A percentile compares a stretch with the other conserved stretches of the same genome.
Evolutionary conservation across 164 flowering plant species (phyloP).

Genomic region (Umbellularia californica): DNA sequence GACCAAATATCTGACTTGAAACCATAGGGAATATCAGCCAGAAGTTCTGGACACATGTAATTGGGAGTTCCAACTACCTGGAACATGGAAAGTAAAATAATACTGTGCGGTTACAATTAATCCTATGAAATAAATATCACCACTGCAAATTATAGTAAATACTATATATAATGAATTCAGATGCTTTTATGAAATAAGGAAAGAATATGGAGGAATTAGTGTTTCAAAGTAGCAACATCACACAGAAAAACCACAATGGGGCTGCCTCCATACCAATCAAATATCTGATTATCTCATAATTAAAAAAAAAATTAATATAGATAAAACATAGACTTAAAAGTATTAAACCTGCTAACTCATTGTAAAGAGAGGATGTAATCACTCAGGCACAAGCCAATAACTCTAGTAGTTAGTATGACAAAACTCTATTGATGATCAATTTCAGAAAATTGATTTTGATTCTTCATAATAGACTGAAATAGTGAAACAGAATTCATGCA

Average conservation of each 20-base stretch:
- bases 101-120: neutral
- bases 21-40: slow-evolving; percentile 98
- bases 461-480: neutral
- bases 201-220: too few relatives aligned
- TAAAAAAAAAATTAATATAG: neutral
- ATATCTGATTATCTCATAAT: neutral
- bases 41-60: slow-evolving; percentile 99
- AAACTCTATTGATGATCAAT: neutral
- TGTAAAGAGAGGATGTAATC: neutral
- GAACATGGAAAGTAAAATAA: slow-evolving; percentile 7
- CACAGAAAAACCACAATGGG: too few relatives aligned
- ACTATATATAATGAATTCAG: too few relatives aligned
- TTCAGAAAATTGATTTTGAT: neutral
- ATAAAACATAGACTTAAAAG: neutral
- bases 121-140: neutral
- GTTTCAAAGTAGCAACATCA: too few relatives aligned
- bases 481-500: too few relatives aligned
- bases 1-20: slow-evolving; percentile 99
- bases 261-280: neutral
- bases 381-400: neutral
- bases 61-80: slow-evolving; percentile 99
- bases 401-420: neutral
- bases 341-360: neutral
- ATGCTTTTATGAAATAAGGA: too few relatives aligned
- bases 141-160: neutral